Percentiles rank a stretch among this genome's conserved stretches.
These are phyloP conservation scores for Pulicaria dysenterica DNA, from an alignment of 129 eudicot genomes.

Conservation along the genomic window DNA sequence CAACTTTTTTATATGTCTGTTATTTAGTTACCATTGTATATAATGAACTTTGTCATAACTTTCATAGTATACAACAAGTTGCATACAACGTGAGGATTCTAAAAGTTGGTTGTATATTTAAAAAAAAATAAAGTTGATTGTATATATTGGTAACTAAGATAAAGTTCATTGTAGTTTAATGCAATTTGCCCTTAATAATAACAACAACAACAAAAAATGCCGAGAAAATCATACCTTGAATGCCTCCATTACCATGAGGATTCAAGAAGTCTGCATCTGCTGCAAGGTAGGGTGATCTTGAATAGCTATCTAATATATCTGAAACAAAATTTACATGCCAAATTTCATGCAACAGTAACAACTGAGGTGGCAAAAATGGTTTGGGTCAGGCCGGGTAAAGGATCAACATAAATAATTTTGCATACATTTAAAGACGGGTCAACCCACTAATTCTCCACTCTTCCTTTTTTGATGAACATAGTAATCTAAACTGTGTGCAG, in stretches of 20 bases:
- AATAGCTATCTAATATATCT: slow-evolving; percentile 64
- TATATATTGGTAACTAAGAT: too few species aligned
- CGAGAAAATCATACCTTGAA: slow-evolving; percentile 47
- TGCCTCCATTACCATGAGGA: slow-evolving; percentile 48
- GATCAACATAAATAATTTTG: background rate
- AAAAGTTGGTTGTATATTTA: too few species aligned
- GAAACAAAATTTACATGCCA: slow-evolving; percentile 21
- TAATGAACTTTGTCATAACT: too few species aligned
- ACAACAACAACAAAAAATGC: too few species aligned
- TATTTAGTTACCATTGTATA: too few species aligned
- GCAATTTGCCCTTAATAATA: too few species aligned
- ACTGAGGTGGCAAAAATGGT: background rate
- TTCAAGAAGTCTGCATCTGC: slow-evolving; percentile 57
- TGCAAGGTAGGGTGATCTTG: slow-evolving; percentile 63
- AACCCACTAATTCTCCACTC: background rate
- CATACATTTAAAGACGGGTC: background rate
- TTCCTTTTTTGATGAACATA: background rate
- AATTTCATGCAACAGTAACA: background rate
- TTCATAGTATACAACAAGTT: too few species aligned
- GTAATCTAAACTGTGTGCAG: background rate
- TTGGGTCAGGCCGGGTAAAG: background rate
- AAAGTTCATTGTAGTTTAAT: too few species aligned
- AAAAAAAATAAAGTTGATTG: too few species aligned
- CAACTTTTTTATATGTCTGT: too few species aligned
- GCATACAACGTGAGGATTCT: too few species aligned